phyloP scores from a whole-genome alignment of 2,329 filamentous ascomycete species.

The Xylariaceae sp. region DNA sequence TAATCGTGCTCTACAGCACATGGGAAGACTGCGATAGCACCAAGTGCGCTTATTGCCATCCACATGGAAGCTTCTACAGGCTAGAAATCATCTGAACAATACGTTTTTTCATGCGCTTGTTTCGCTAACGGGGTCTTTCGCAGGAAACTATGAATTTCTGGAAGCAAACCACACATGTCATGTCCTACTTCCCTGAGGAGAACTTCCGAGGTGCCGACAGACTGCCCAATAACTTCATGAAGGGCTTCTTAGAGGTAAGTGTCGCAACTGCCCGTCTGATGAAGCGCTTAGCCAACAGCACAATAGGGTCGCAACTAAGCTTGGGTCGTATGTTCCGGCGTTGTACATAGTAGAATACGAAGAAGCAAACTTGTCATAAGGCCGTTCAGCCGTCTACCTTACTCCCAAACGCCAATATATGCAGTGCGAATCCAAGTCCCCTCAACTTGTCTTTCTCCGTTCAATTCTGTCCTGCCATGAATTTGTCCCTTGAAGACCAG shows the following conservation, averaged over 20 bases:
- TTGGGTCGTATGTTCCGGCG: slow-evolving; percentile 25
- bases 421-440: slow-evolving; percentile 8
- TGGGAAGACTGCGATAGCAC: no score
- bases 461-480: slow-evolving; percentile 30
- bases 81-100: no score
- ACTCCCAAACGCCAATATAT: slow-evolving; percentile 29
- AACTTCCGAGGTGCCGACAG: slow-evolving; percentile 69
- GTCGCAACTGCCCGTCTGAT: background rate
- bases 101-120: no score
- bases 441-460: slow-evolving; percentile 1
- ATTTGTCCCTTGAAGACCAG: slow-evolving; percentile 60
- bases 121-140: background rate
- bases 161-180: slow-evolving; percentile 93
- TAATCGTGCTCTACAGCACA: no score
- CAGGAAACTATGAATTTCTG: slow-evolving; percentile 99
- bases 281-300: slow-evolving; percentile 14
- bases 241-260: slow-evolving; percentile 87
- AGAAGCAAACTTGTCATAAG: slow-evolving; percentile 27
- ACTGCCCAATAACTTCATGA: slow-evolving; percentile 86
- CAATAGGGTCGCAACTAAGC: slow-evolving; percentile 53
- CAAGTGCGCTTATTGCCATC: no score
- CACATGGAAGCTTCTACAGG: no score
- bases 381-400: slow-evolving; percentile 16
- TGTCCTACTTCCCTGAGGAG: slow-evolving; percentile 94
- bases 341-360: slow-evolving; percentile 31